A percentile compares a stretch with the other conserved stretches of the same genome.
These are phyloP conservation scores for Paspalum vaginatum DNA, from an alignment of 176 grass and related monocot genomes.

Conservation along the genomic window DNA sequence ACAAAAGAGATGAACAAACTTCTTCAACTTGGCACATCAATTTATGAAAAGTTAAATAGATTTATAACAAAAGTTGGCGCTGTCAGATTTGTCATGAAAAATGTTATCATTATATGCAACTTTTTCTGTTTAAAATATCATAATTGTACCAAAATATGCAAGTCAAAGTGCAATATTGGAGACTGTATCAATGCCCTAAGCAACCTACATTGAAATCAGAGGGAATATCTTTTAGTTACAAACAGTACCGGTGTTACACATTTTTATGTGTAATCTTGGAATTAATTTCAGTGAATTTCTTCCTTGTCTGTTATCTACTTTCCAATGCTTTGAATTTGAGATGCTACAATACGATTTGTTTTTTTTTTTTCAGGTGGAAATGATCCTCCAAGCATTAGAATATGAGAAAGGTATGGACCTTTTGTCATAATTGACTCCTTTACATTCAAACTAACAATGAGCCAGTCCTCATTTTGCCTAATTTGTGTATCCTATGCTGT, in stretches of 20 bases:
- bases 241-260: too few species aligned
- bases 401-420: constrained; percentile 79
- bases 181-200: too few species aligned
- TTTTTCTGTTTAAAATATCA: too few species aligned
- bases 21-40: too few species aligned
- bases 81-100: too few species aligned
- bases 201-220: too few species aligned
- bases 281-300: constrained; percentile 12
- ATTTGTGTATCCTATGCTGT: neutral
- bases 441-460: constrained; percentile 20
- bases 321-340: constrained; percentile 15
- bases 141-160: too few species aligned
- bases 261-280: neutral
- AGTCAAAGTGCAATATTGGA: too few species aligned
- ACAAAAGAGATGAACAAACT: neutral
- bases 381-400: constrained; percentile 99
- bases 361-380: constrained; percentile 78
- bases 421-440: neutral
- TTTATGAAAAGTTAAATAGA: too few species aligned
- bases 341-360: constrained; percentile 32
- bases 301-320: constrained; percentile 11
- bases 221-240: too few species aligned
- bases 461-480: neutral
- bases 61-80: too few species aligned
- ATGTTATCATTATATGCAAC: too few species aligned